Evolutionary conservation across 108 stramenopile species (phyloP), one percentile per base, ranked within the genome.

Genomic region (Skeletonema tropicum): DNA sequence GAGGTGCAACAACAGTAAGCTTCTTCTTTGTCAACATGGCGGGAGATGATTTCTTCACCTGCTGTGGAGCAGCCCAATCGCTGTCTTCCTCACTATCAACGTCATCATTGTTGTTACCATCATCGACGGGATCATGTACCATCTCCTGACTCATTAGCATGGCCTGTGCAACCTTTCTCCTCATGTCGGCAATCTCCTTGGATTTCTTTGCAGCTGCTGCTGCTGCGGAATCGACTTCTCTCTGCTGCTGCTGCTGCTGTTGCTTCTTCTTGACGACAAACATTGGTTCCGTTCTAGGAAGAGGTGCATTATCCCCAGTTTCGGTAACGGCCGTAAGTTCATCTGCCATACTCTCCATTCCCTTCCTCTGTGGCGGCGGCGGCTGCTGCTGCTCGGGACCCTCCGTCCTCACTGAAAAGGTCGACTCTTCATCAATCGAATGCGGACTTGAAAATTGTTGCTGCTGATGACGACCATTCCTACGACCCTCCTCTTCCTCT

Each of bases 61-160:
- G 25, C 13, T 71, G 12, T 17, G 31, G 32, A n/a, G 32, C 1
- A 35, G 62, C 31, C 32, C 35, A 35, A 30, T 49, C 45, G 9
- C 13, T 12, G 8, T 57, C 68, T 21, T 45, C 68, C 8, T 33
- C 68, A 5, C 31, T 46, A 30, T 68, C 36, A 60, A 19, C 14
- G 7, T 25, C 48, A 7, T 25, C 48, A 4, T 26, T 7, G 8
- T 33, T 41, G 5, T 17, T 26, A 3, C 42, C 36, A 39, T 68
- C 66, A 0, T 6, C 26, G 19, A 82, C 61, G 21, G 74, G 74
- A 66, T 82, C 80, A 39, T 82, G 64, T 5, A 82, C 80, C 74
- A 82, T 65, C 52, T 75, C 74, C 15, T 74, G 68, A 64, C 80
- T 82, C 58, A 75, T 59, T 25, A 82, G 52, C 80, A 82, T 82